Percentiles rank a stretch among this genome's conserved stretches.
Conservation (phyloP, 1,284 basidiomycete species). For the Athelia psychrophila region DNA sequence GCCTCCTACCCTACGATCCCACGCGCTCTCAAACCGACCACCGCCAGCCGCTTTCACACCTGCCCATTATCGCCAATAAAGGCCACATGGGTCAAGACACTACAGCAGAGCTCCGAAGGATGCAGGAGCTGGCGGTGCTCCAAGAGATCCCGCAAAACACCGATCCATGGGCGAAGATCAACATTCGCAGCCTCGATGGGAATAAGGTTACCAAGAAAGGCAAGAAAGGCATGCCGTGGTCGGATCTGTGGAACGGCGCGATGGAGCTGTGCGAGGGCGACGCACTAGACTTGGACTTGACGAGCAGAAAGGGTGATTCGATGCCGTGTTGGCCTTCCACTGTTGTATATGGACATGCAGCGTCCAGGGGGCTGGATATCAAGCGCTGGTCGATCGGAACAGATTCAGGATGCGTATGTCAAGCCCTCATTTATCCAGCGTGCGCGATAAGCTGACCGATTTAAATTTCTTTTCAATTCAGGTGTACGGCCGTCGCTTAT, state of each 20-base stretch:
- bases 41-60: conserved; percentile 64
- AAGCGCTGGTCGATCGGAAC: conserved; percentile 79
- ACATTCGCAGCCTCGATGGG: conserved; percentile 67
- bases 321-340: conserved; percentile 72
- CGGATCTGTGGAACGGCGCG: conserved; percentile 68
- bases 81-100: conserved; percentile 7
- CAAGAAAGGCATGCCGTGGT: conserved; percentile 68
- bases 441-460: too few species aligned
- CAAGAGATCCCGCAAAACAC: conserved; percentile 68
- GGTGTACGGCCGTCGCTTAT: conserved; percentile 12
- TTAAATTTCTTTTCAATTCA: too few species aligned
- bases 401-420: conserved; percentile 77
- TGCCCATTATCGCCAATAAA: conserved; percentile 38
- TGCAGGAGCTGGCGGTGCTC: conserved; percentile 63
- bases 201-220: conserved; percentile 49
- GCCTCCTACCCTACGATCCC: conserved; percentile 73
- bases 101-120: conserved; percentile 31
- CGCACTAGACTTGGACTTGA: not conserved
- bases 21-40: conserved; percentile 40
- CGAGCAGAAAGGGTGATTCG: conserved; percentile 14
- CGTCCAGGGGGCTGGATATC: conserved; percentile 71
- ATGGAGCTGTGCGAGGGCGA: conserved; percentile 62
- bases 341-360: conserved; percentile 84
- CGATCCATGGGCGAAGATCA: conserved; percentile 72
- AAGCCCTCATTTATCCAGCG: too few species aligned